Evolutionary conservation across 2,329 filamentous ascomycete genomes (phyloP).

Genomic region (Spiromastix sp.): DNA sequence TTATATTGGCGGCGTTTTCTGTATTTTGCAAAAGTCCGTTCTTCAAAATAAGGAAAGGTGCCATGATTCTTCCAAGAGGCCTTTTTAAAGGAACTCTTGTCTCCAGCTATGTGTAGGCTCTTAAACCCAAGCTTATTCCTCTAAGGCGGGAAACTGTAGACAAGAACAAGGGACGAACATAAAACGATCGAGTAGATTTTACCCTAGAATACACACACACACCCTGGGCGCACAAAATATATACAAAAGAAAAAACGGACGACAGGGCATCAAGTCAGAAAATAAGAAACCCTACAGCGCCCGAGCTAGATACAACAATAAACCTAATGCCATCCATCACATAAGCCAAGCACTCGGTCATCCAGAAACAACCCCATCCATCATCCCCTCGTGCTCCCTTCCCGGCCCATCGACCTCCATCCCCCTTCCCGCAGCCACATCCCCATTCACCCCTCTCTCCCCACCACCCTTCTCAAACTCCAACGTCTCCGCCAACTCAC

Average conservation of each 20-base stretch:
- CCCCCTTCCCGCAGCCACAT: background rate
- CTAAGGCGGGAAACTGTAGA: background rate
- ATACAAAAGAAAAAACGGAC: too few species aligned
- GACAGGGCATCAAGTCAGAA: too few species aligned
- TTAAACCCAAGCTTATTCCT: too few species aligned
- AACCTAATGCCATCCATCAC: background rate
- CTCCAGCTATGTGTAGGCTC: too few species aligned
- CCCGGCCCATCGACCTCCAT: background rate
- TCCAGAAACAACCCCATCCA: background rate
- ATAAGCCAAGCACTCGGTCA: background rate
- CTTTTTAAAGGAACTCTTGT: too few species aligned
- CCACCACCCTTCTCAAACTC: slow-evolving; percentile 34
- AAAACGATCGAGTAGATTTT: background rate
- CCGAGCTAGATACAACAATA: too few species aligned
- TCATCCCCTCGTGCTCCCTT: background rate
- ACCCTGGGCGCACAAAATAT: background rate
- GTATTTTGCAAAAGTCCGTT: too few species aligned
- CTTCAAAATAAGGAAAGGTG: too few species aligned
- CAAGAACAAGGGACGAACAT: background rate
- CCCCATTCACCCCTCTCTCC: slow-evolving; percentile 17
- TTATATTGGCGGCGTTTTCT: too few species aligned
- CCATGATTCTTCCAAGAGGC: too few species aligned
- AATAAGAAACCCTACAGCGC: too few species aligned
- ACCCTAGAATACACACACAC: background rate
- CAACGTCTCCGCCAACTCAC: slow-evolving; percentile 34